phyloP scores from a whole-genome alignment of 2,329 filamentous ascomycete species.

The Acrodontium crateriforme region DNA sequence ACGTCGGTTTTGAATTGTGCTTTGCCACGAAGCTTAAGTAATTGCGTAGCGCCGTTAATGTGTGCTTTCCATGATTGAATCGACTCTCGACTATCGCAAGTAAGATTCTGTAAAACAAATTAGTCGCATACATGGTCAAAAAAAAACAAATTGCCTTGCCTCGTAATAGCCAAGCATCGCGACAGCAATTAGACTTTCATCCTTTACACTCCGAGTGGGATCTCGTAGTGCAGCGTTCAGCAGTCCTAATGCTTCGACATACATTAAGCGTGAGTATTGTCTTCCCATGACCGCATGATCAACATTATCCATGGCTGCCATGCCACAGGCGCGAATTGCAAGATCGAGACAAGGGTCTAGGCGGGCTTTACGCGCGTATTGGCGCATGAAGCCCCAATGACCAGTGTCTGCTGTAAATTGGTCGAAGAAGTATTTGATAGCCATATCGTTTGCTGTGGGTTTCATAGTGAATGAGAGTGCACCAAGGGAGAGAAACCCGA shows the following conservation, averaged over 20 bases:
- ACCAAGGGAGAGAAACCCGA: neutral
- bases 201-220: constrained; percentile 15
- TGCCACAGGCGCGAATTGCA: constrained; percentile 19
- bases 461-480: constrained; percentile 4
- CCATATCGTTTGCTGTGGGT: constrained; percentile 13
- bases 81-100: constrained; percentile 17
- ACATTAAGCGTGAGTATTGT: constrained; percentile 14
- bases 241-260: constrained; percentile 19
- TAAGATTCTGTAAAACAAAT: constrained; percentile 12
- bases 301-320: constrained; percentile 19
- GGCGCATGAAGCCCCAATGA: constrained; percentile 17
- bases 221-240: constrained; percentile 21
- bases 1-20: constrained; percentile 14
- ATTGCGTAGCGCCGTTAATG: constrained; percentile 22
- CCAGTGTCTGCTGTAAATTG: constrained; percentile 14
- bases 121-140: constrained; percentile 6
- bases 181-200: constrained; percentile 23
- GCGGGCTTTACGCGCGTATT: constrained; percentile 4
- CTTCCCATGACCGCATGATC: constrained; percentile 10
- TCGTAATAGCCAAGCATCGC: constrained; percentile 26
- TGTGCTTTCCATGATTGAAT: constrained; percentile 27
- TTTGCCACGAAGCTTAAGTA: constrained; percentile 21
- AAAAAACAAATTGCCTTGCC: too few relatives aligned
- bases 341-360: constrained; percentile 16
- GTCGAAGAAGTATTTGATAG: constrained; percentile 17